Evolutionary conservation across 768 basidiomycete genomes (phyloP).

Genomic region (Boletus pseudopeckii): DNA sequence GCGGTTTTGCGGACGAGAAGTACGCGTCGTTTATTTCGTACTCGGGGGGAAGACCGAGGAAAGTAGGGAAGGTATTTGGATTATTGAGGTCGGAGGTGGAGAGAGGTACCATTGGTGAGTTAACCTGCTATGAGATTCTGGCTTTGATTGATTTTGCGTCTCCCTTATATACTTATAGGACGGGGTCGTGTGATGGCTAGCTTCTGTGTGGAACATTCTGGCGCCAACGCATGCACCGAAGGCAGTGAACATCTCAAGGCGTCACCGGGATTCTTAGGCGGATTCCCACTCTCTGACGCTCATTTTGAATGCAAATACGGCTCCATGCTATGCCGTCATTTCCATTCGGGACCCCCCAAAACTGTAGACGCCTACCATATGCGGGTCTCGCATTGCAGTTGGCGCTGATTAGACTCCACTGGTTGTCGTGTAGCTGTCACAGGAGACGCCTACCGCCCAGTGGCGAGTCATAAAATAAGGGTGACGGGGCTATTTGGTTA

Average conservation of each 20-base stretch:
- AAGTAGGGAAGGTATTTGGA: conserved; percentile 22
- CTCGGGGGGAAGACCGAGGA: conserved; percentile 24
- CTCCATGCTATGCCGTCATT: conserved; percentile 12
- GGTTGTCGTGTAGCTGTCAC: background rate
- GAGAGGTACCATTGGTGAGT: conserved; percentile 18
- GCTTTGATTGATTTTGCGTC: background rate
- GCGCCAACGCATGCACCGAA: background rate
- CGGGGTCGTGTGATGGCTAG: background rate
- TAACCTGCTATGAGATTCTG: background rate
- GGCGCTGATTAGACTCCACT: conserved; percentile 2
- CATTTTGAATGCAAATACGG: background rate
- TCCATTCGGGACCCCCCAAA: background rate
- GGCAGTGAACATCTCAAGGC: background rate
- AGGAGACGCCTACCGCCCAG: background rate
- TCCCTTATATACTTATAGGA: conserved; percentile 16
- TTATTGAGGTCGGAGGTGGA: conserved; percentile 28
- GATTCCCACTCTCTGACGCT: conserved; percentile 2
- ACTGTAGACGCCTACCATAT: background rate
- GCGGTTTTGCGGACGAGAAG: conserved; percentile 25
- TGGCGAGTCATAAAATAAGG: background rate
- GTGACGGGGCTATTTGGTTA: background rate
- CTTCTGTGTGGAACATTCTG: background rate
- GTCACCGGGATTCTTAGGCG: background rate
- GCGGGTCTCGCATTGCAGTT: background rate
- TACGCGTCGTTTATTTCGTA: conserved; percentile 14